Conservation (phyloP, 306 rosid species). For the Vachellia pachyceras region DNA sequence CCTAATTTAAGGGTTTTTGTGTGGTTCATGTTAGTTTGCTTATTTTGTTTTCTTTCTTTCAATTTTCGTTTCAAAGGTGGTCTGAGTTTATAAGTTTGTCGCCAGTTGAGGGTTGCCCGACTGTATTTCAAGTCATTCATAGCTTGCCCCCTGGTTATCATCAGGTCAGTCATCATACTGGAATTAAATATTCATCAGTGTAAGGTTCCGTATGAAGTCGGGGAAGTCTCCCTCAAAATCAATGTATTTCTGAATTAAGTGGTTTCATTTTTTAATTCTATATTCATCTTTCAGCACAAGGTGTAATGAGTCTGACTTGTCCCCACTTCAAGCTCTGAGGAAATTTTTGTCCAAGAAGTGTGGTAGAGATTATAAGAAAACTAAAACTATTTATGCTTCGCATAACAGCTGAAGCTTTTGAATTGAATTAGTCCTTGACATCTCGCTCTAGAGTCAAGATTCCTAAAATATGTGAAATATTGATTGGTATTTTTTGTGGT, state of each 20-base stretch:
- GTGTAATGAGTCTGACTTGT: background rate
- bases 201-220: background rate
- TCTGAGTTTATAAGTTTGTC: constrained; percentile 92
- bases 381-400: background rate
- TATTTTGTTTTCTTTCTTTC: background rate
- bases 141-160: constrained; percentile 85
- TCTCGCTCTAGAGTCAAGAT: constrained; percentile 19
- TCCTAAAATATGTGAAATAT: background rate
- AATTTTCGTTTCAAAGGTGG: constrained; percentile 66
- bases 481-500: constrained; percentile 11
- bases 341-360: background rate
- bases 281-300: background rate
- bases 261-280: background rate
- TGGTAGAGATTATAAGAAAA: background rate
- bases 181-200: background rate
- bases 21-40: constrained; percentile 31
- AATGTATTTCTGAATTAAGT: background rate
- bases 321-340: constrained; percentile 1
- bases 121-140: constrained; percentile 90
- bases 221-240: background rate
- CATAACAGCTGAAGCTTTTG: background rate
- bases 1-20: constrained; percentile 8
- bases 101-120: constrained; percentile 89
- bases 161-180: constrained; percentile 68
- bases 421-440: background rate